Evolutionary conservation across 257 asterid genomes (phyloP).

Genomic region (Paulownia fortunei): DNA sequence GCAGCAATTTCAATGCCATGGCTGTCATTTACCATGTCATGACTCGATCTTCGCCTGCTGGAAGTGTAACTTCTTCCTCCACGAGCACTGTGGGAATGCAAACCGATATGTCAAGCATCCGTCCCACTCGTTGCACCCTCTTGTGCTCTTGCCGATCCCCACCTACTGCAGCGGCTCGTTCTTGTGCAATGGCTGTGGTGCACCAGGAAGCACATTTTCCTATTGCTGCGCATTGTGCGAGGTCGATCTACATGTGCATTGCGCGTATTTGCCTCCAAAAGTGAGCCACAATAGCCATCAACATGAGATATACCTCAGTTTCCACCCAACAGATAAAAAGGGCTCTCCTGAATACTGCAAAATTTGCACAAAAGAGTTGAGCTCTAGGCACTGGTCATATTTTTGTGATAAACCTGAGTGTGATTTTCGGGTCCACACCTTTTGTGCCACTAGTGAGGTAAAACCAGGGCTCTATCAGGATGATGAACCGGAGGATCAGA

Average conservation of each 20-base stretch:
- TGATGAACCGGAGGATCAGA: slow-evolving; percentile 28
- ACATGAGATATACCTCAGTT: slow-evolving; percentile 49
- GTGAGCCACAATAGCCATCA: slow-evolving; percentile 48
- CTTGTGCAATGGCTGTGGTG: slow-evolving; percentile 65
- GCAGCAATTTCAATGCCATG: slow-evolving; percentile 57
- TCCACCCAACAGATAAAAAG: background rate
- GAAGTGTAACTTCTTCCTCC: slow-evolving; percentile 71
- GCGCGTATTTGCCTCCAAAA: slow-evolving; percentile 55
- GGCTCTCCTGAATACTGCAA: slow-evolving; percentile 37
- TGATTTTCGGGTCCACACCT: slow-evolving; percentile 56
- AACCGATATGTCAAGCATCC: slow-evolving; percentile 69
- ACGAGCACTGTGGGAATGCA: slow-evolving; percentile 74
- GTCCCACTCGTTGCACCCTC: slow-evolving; percentile 58
- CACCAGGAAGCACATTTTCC: slow-evolving; percentile 55
- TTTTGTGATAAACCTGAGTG: slow-evolving; percentile 50
- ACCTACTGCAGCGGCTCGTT: slow-evolving; percentile 71
- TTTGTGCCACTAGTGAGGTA: slow-evolving; percentile 65
- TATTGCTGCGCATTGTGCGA: slow-evolving; percentile 67
- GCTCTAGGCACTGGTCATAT: slow-evolving; percentile 52
- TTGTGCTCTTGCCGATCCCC: slow-evolving; percentile 55
- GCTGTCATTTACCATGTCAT: slow-evolving; percentile 55
- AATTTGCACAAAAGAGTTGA: slow-evolving; percentile 47
- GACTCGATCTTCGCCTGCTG: slow-evolving; percentile 65
- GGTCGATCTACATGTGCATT: slow-evolving; percentile 65
- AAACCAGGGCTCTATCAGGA: slow-evolving; percentile 58